Evolutionary conservation across 805 yeast species (phyloP).

Genomic region (Nakazawaea ambrosiae): DNA sequence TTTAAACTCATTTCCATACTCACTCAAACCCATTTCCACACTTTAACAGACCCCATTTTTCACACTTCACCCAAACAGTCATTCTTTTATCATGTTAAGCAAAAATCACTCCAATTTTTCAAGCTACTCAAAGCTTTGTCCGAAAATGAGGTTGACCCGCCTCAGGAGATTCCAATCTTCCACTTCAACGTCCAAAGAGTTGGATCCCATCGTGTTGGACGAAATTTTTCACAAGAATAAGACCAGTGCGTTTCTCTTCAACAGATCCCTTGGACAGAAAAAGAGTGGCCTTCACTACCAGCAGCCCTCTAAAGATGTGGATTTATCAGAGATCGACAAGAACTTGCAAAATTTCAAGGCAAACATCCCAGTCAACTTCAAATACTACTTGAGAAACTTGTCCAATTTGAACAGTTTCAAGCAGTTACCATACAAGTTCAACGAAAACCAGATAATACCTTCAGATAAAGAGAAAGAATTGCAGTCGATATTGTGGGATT

Average conservation of each 20-base stretch:
- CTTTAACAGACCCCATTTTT: too few relatives aligned
- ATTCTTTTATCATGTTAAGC: too few relatives aligned
- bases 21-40: too few relatives aligned
- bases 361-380: constrained; percentile 25
- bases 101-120: too few relatives aligned
- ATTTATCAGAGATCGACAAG: constrained; percentile 20
- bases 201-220: constrained; percentile 22
- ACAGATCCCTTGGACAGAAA: too few relatives aligned
- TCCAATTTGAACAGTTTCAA: constrained; percentile 25
- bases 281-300: constrained; percentile 14
- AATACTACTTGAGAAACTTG: constrained; percentile 25
- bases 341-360: constrained; percentile 21
- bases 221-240: constrained; percentile 22
- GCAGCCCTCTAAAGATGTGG: constrained; percentile 12
- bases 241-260: constrained; percentile 13
- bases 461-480: constrained; percentile 41
- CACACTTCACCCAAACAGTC: too few relatives aligned
- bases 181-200: constrained; percentile 13
- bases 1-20: too few relatives aligned
- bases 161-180: constrained; percentile 5
- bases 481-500: constrained; percentile 42
- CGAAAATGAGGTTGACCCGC: background rate
- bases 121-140: too few relatives aligned
- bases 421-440: constrained; percentile 51
- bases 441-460: constrained; percentile 48